Evolutionary conservation across 176 grass and related monocot species (phyloP), one percentile per base, ranked within the genome.

Genomic region (Canna indica): DNA sequence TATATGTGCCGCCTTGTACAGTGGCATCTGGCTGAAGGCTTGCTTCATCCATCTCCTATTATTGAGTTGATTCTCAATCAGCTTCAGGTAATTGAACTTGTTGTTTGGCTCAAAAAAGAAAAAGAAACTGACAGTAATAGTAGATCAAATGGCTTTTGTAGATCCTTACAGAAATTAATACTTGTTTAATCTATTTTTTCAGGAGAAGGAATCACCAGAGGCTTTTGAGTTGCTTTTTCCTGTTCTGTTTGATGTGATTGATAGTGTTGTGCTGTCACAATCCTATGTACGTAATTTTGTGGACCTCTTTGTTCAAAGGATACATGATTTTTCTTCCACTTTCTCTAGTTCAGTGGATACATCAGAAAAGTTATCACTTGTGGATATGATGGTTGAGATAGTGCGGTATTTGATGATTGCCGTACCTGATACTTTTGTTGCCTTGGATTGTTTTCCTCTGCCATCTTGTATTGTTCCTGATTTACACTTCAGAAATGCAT

Each of bases 381-480:
- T 78, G 72, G 69, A 78, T 81, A 73, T 76, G 80, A 78, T 94
- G 78, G 86, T 84, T 76, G 87, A 90, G 81, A 82, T 94, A 64
- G 56, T 99, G 52, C 80, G 78, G 39, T 86, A 99, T 80, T 85
- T 99, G 95, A 82, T 94, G 62, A 71, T 99, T 64, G 68, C 84
- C 39, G 95, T 90, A 54, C 95, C 95, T 20, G 95, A 99, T 83
- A 90, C 84, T 34, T 99, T 99, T 84, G 95, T 99, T 79, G 90
- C 95, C 68, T 86, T 90, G 80, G 95, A 99, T 76, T 99, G 90
- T 80, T 90, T 99, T 73, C 95, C 95, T 82, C 76, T 99, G 42
- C 90, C 95, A 46, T 76, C 90, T 16, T 63, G 57, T 78, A 84
- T 94, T 77, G 82, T 63, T 15, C 90, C 89, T 78, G 95, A 90